These are phyloP conservation scores for Marasmius sp. DNA, from an alignment of 1,284 basidiomycete genomes.

Conservation along the genomic window DNA sequence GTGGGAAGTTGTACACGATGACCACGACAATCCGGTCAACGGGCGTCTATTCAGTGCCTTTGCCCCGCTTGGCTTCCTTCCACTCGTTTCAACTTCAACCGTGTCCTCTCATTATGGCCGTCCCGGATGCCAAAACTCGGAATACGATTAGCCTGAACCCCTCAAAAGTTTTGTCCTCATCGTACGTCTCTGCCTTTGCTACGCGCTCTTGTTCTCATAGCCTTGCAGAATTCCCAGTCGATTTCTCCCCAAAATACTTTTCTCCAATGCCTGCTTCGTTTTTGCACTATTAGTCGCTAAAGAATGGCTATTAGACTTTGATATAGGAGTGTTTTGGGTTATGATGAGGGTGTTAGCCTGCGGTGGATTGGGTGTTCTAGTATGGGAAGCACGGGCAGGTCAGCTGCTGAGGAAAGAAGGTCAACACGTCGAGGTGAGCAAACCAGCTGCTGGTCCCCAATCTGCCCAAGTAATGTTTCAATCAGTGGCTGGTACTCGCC, in stretches of 20 bases:
- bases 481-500: conserved; percentile 67
- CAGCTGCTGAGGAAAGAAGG: conserved; percentile 48
- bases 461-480: background rate
- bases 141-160: conserved; percentile 65
- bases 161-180: conserved; percentile 48
- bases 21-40: background rate
- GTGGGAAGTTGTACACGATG: background rate
- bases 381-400: conserved; percentile 56
- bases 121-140: conserved; percentile 66
- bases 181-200: conserved; percentile 39
- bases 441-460: background rate
- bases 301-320: conserved; percentile 60
- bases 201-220: background rate
- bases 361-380: conserved; percentile 56
- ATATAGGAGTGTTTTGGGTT: conserved; percentile 73
- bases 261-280: conserved; percentile 63
- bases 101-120: conserved; percentile 47
- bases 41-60: too few species aligned
- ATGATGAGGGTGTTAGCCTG: conserved; percentile 67
- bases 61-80: too few species aligned
- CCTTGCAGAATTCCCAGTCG: conserved; percentile 43
- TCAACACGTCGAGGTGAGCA: conserved; percentile 53
- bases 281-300: conserved; percentile 62
- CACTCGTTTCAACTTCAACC: background rate
- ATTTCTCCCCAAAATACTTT: conserved; percentile 52